These are phyloP conservation scores for Turnera subulata DNA, from an alignment of 345 rosid genomes.

Conservation along the genomic window DNA sequence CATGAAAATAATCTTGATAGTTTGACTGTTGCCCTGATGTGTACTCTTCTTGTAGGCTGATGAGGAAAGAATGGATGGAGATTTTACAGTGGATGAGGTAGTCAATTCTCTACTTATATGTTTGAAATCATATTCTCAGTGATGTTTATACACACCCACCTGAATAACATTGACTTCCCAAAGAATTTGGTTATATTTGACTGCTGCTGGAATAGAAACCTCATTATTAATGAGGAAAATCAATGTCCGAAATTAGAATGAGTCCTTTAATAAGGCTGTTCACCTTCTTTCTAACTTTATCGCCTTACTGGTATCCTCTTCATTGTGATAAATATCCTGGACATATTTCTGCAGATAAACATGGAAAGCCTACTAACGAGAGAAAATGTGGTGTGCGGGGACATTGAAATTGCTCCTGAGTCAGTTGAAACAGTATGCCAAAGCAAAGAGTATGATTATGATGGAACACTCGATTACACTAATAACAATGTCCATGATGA, in stretches of 20 bases:
- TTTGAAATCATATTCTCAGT: background rate
- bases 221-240: no score
- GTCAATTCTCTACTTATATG: background rate
- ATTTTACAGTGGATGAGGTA: conserved; percentile 24
- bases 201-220: background rate
- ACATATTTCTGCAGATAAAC: conserved; percentile 22
- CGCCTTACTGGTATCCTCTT: no score
- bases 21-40: background rate
- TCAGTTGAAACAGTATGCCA: conserved; percentile 39
- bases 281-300: no score
- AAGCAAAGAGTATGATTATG: conserved; percentile 46
- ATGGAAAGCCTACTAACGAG: conserved; percentile 5
- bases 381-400: conserved; percentile 27
- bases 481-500: conserved; percentile 41
- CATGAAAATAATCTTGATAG: background rate
- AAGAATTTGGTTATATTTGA: background rate
- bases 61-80: conserved; percentile 12
- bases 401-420: conserved; percentile 51
- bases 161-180: background rate
- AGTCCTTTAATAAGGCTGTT: no score
- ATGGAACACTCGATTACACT: conserved; percentile 21
- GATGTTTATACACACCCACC: background rate
- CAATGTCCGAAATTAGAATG: no score
- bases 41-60: conserved; percentile 19
- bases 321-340: background rate